Conservation (phyloP, 345 rosid genomes). For the Linum usitatissimum region DNA sequence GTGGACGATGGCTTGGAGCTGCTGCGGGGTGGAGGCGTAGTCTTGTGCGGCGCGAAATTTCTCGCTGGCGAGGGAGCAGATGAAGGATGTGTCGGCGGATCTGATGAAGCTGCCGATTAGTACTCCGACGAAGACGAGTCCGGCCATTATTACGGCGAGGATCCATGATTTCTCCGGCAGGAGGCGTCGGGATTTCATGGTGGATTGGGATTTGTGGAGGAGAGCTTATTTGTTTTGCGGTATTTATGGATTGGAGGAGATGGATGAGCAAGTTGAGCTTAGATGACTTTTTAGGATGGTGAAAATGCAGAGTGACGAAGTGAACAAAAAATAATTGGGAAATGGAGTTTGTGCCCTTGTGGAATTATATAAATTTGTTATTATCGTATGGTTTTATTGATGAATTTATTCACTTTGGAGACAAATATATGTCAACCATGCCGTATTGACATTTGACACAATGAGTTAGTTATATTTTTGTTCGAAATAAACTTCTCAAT, state of each 20-base stretch:
- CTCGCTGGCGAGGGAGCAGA: constrained; percentile 31
- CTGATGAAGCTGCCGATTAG: constrained; percentile 33
- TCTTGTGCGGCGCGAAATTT: constrained; percentile 8
- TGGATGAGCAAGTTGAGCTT: neutral
- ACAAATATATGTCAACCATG: too few species aligned
- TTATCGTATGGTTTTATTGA: too few species aligned
- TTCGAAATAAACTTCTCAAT: too few species aligned
- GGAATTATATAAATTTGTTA: too few species aligned
- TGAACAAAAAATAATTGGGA: too few species aligned
- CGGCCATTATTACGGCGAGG: constrained; percentile 22
- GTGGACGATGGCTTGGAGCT: constrained; percentile 42
- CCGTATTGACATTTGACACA: too few species aligned
- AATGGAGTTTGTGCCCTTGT: too few species aligned
- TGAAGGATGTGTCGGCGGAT: constrained; percentile 24
- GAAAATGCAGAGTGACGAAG: neutral
- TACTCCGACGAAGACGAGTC: constrained; percentile 35
- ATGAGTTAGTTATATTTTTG: too few species aligned
- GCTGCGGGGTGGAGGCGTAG: constrained; percentile 24
- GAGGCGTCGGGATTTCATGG: constrained; percentile 14
- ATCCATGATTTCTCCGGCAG: constrained; percentile 29
- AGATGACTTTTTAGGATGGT: neutral
- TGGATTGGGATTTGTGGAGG: neutral
- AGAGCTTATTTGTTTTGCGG: neutral
- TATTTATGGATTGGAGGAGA: neutral
- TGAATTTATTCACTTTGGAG: too few species aligned